Evolutionary conservation across 257 asterid genomes (phyloP).

Genomic region (Phtheirospermum japonicum): DNA sequence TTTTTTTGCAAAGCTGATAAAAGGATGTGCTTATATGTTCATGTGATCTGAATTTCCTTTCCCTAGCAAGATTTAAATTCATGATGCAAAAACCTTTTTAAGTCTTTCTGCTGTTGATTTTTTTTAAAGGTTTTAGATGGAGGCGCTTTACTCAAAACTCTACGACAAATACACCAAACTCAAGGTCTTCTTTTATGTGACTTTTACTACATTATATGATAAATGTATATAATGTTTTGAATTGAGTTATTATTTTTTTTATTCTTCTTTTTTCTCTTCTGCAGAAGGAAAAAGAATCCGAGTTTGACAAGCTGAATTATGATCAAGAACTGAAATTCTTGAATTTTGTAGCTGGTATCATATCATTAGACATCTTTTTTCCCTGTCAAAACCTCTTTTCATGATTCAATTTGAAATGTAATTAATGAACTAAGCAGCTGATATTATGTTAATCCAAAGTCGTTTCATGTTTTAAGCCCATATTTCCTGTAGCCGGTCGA

Average conservation of each 20-base stretch:
- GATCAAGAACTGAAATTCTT: slow-evolving; percentile 73
- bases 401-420: not conserved
- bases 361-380: not conserved
- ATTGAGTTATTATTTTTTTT: not conserved
- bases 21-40: no score
- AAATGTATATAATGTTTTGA: not conserved
- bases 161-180: slow-evolving; percentile 52
- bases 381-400: not conserved
- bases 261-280: not conserved
- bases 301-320: slow-evolving; percentile 52
- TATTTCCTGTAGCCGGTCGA: not conserved
- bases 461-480: not conserved
- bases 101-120: not conserved
- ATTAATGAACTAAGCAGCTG: not conserved
- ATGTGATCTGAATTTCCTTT: no score
- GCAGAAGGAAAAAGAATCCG: slow-evolving; percentile 64
- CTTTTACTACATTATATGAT: not conserved
- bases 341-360: slow-evolving; percentile 55
- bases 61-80: not conserved
- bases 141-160: slow-evolving; percentile 69
- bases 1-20: no score
- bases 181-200: slow-evolving; percentile 45
- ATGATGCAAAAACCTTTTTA: not conserved
- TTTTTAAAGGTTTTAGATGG: slow-evolving; percentile 44
- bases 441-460: no score